Base-by-base conservation (phyloP, 2,329 filamentous ascomycete genomes). In the Gyromitra esculenta region DNA sequence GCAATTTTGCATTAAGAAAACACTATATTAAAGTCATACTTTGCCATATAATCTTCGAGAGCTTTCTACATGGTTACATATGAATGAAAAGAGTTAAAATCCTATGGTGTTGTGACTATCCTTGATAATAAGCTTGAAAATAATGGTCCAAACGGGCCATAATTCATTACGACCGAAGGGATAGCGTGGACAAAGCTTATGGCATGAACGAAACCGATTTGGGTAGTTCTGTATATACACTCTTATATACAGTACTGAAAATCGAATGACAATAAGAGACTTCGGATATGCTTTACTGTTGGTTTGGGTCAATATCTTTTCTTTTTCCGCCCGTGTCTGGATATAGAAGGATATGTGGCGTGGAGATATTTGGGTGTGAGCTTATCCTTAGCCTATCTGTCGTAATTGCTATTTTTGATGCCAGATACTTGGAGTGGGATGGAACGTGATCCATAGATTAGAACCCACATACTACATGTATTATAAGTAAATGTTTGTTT, bases 141-240 rank as follows among this genome's bases (percentile, higher is more conserved):
- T 54, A 21, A 5, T 54, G 50, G 50, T 54, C 50, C 18, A 31
- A 54, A 54, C 9, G 1, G 50, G 50, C 21, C 2, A 54, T 54
- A 54, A 54, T 54, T 31, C 50, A n/a, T 54, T 54, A 54, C 50
- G 50, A 54, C 50, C 21, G 18, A 54, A 25, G 21, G 21, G 50
- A 54, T 25, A 54, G 18, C 18, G 18, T 21, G 18, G 18, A 21
- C 18, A 21, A 21, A 21, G 1, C 18, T 21, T 21, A 21, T 21
- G 1, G 18, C 18, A 21, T 21, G 18, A 21, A 21, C 18, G 18
- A 21, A 21, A 21, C 18, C 18, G 1, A 21, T 21, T 21, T 21
- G 18, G 18, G 18, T 21, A 15, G 41, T 43, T 43, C 9, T 43
- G 25, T 4, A 31, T 31, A 31, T 31, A 3, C 25, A 0, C 25